Evolutionary conservation across 2,329 filamentous ascomycete species (phyloP).

Genomic region (Huntiella abstrusa): DNA sequence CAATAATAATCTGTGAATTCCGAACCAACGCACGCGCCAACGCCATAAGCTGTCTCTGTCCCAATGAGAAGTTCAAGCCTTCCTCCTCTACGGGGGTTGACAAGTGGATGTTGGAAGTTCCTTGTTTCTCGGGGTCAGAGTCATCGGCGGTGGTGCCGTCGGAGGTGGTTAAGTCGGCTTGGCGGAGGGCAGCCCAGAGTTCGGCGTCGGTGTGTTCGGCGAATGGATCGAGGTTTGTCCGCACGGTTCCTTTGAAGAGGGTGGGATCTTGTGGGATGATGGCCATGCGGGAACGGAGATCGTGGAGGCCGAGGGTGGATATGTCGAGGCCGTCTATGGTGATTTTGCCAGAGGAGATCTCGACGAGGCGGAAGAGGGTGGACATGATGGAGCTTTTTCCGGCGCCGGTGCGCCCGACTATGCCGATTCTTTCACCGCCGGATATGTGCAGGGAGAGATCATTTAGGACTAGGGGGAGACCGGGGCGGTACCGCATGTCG

Average conservation of each 20-base stretch:
- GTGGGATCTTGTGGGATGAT: conserved; percentile 79
- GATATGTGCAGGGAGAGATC: conserved; percentile 52
- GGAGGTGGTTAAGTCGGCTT: conserved; percentile 42
- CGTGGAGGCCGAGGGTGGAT: conserved; percentile 52
- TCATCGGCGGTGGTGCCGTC: conserved; percentile 11
- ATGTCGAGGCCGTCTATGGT: conserved; percentile 51
- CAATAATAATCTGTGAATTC: conserved; percentile 78
- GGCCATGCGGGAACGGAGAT: conserved; percentile 55
- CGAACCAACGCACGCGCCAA: conserved; percentile 79
- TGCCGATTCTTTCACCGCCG: conserved; percentile 62
- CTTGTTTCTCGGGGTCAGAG: conserved; percentile 12
- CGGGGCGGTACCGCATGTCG: conserved; percentile 58
- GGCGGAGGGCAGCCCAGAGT: conserved; percentile 59
- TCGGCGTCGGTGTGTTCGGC: conserved; percentile 58
- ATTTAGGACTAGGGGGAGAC: conserved; percentile 53
- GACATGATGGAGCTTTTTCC: conserved; percentile 75
- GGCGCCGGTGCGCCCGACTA: conserved; percentile 65
- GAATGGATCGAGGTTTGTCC: conserved; percentile 67
- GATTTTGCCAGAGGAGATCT: conserved; percentile 43
- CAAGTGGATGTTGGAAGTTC: conserved; percentile 41
- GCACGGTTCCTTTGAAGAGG: conserved; percentile 62
- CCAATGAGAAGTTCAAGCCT: conserved; percentile 87
- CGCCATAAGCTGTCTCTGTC: conserved; percentile 89
- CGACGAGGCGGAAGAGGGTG: conserved; percentile 58
- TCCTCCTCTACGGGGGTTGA: conserved; percentile 82